Conservation (phyloP, 352 stramenopile genomes). For the Phytophthora citricola region DNA sequence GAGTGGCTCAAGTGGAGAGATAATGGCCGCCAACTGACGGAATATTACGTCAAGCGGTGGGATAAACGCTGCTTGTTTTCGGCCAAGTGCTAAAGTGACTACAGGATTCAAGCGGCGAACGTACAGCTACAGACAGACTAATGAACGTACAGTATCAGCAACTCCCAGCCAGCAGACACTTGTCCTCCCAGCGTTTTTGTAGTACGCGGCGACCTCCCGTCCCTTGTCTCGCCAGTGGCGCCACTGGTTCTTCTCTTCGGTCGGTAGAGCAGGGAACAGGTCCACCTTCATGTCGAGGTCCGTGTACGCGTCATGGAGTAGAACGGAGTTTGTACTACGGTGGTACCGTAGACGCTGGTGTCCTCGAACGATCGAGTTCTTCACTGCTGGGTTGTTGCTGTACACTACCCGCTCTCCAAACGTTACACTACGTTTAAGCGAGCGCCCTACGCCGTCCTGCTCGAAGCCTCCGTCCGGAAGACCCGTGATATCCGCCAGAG, state of each 20-base stretch:
- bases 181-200: slow-evolving; percentile 20
- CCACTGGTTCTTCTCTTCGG: slow-evolving; percentile 19
- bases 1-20: slow-evolving; percentile 28
- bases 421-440: slow-evolving; percentile 45
- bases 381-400: slow-evolving; percentile 57
- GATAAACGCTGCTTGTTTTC: slow-evolving; percentile 43
- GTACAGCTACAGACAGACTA: slow-evolving; percentile 1
- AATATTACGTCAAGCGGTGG: slow-evolving; percentile 65
- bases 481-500: slow-evolving; percentile 43
- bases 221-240: slow-evolving; percentile 23
- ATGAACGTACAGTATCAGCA: background rate
- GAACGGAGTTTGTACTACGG: slow-evolving; percentile 25
- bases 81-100: slow-evolving; percentile 10
- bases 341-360: slow-evolving; percentile 52
- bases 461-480: slow-evolving; percentile 38
- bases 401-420: slow-evolving; percentile 45
- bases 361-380: slow-evolving; percentile 44
- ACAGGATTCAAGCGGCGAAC: background rate
- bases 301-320: slow-evolving; percentile 36
- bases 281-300: slow-evolving; percentile 44
- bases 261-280: slow-evolving; percentile 29
- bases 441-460: slow-evolving; percentile 40
- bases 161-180: slow-evolving; percentile 32
- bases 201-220: slow-evolving; percentile 53
- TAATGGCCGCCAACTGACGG: slow-evolving; percentile 42